Base-by-base conservation (phyloP, 129 eudicot genomes). In the Smallanthus sonchifolius region DNA sequence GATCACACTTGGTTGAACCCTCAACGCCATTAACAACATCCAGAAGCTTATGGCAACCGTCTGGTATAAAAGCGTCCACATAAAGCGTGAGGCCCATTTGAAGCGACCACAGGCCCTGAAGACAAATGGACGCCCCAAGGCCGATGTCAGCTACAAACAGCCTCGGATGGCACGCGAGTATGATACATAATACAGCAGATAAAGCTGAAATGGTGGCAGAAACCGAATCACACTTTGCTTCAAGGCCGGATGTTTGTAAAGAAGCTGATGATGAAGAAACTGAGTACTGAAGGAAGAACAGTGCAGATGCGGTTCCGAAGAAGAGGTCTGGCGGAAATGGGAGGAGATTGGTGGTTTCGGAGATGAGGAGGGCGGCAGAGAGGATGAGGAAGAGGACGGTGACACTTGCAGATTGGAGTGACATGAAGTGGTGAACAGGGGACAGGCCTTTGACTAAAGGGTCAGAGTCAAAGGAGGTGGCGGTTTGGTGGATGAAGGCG, bases 1-100 rank as follows among this genome's bases (percentile, higher is more conserved):
- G 81, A 54, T 88, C 96, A 48, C 98, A 93, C 79, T 76, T 85
- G 43, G 98, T 93, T 16, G 98, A 90, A 4, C 98, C 98, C 74
- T 90, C 93, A 4, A 93, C 91, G 0, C 98, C 98, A 44, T 82
- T 73, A 4, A 80, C 91, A 8, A 93, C 98, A 61, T 90, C 97
- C 16, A 93, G 87, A 39, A 93, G 86, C 83, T 85, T 85, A 65
- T 93, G 92, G 65, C 98, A 93, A 2, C 98, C 98, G 24, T 93
- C 87, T 0, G 98, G 98, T 11, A 93, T 86, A 61, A 93, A 90
- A 38, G 91, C 97, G 11, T 93, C 98, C 0, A 90, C 91, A 28
- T 90, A 82, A 17, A 93, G 88, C 4, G 98, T 81, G 44, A 93
- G 84, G 0, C 96, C 98, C 0, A 91, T 86, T 70, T 90, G 98